Evolutionary conservation across 163 green algal species (phyloP), one percentile per base, ranked within the genome.

Genomic region (Chlamydomonas reinhardtii): DNA sequence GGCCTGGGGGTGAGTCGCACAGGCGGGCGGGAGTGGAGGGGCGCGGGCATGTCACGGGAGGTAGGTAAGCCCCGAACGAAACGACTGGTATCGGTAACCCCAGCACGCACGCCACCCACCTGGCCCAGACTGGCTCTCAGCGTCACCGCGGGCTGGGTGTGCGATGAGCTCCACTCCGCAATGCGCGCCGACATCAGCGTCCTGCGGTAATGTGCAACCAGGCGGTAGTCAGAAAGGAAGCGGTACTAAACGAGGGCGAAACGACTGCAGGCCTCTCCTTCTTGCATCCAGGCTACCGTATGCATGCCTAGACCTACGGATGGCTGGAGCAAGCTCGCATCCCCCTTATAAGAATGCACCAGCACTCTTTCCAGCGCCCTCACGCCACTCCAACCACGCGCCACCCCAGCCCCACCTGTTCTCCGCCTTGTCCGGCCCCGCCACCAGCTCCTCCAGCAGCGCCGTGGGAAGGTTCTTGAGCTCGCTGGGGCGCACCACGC

Each of bases 181-280:
- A 96, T 52, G 32, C 89, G 83, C 0, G 89, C 94, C 17, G 81
- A 94, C 73, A 96, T 89, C 62, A 96, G 89, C 15, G 90, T 97
- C 56, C 92, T 90, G 87, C 32, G 48, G 31, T 59, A 27, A 29
- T 16, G 69, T 34, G 43, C 9, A 48, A 12, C 2, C 2, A 3
- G 56, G 19, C 2, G 74, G 17, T 82, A 34, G 9, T 8, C 2
- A 27, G 17, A 69, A 31, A 17, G 34, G 14, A 32, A 37, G 70
- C 3, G 22, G 34, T 74, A 56, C 56, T 52, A 15, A 76, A 34
- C 6, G 65, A 4, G 16, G n/a, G n/a, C n/a, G n/a, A n/a, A n/a
- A n/a, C n/a, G n/a, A n/a, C n/a, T n/a, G n/a, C n/a, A n/a, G n/a
- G n/a, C n/a, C 39, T 48, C 39, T 48, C 39, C 39, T 8, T 14